Percentiles rank a stretch among this genome's conserved stretches.
Evolutionary conservation across 148 eudicot species (phyloP).

Genomic region (Spergularia marina): DNA sequence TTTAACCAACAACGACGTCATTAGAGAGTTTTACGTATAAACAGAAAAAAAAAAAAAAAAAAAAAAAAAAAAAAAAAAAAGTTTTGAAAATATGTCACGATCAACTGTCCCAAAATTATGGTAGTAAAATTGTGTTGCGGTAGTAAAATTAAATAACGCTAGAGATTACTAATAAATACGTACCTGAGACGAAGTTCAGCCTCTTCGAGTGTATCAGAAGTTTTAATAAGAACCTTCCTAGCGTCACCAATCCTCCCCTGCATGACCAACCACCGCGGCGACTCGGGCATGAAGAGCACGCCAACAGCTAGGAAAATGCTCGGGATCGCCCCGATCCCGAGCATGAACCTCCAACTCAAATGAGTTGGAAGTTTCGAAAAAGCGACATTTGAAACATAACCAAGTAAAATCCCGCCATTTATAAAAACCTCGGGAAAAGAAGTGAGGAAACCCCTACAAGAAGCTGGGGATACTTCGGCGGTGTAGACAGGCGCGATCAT

Average conservation of each 20-base stretch:
- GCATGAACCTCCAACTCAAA: conserved; percentile 76
- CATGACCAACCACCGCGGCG: conserved; percentile 83
- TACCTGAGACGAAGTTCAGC: conserved; percentile 43
- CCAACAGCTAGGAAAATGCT: conserved; percentile 51
- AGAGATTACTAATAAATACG: neutral
- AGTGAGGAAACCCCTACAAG: conserved; percentile 69
- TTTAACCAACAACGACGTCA: no score
- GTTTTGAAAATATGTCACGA: no score
- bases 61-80: no score
- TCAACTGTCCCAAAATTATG: no score
- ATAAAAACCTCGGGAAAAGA: conserved; percentile 87
- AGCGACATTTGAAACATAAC: conserved; percentile 65
- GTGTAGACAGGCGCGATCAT: conserved; percentile 90
- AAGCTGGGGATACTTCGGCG: conserved; percentile 79
- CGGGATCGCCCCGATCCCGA: conserved; percentile 69
- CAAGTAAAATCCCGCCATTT: conserved; percentile 56
- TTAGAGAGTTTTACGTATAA: no score
- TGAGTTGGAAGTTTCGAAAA: conserved; percentile 53
- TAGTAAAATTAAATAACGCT: neutral
- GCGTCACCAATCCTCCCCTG: conserved; percentile 79
- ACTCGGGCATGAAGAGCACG: conserved; percentile 72
- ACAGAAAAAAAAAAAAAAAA: no score
- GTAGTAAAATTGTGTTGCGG: no score
- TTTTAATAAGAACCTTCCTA: conserved; percentile 43
- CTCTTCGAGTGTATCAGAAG: conserved; percentile 58